Percentiles rank a stretch among this genome's conserved stretches.
phyloP scores from a whole-genome alignment of 1,284 basidiomycete genomes.

The Ceratobasidium papillatum region DNA sequence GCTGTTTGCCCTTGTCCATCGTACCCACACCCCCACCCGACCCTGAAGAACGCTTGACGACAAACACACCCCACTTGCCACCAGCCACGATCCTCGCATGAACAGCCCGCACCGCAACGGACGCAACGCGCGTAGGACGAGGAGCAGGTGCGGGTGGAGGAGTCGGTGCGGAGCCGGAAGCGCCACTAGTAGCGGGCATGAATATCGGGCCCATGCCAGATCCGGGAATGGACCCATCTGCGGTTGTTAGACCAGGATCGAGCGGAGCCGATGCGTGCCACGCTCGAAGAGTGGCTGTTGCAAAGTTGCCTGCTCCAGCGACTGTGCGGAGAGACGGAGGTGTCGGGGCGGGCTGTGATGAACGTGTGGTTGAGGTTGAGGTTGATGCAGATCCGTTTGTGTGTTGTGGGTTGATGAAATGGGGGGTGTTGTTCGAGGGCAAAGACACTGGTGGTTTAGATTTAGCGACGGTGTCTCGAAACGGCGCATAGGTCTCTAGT shows the following conservation, averaged over 20 bases:
- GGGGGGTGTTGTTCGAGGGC: background rate
- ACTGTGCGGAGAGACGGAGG: background rate
- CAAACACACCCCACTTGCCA: slow-evolving; percentile 24
- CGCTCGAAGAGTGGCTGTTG: background rate
- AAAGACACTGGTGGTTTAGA: background rate
- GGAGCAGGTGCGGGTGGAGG: slow-evolving; percentile 22
- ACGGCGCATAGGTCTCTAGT: slow-evolving; percentile 30
- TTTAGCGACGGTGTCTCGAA: slow-evolving; percentile 27
- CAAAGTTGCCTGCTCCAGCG: background rate
- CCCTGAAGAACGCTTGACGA: slow-evolving; percentile 8
- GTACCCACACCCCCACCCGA: background rate
- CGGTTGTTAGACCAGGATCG: background rate
- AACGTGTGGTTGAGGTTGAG: background rate
- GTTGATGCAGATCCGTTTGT: background rate
- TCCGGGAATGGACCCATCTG: background rate
- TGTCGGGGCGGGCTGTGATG: background rate
- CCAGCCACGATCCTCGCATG: background rate
- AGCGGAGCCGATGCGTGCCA: background rate
- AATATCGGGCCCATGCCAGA: background rate
- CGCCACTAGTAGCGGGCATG: background rate
- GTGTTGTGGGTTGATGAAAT: background rate
- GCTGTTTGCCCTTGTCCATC: background rate
- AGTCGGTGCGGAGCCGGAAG: background rate
- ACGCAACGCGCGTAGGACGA: slow-evolving; percentile 14
- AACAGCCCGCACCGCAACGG: background rate